Evolutionary conservation across 768 basidiomycete genomes (phyloP), one percentile per base, ranked within the genome.

Genomic region (Amanita pallidorosea): DNA sequence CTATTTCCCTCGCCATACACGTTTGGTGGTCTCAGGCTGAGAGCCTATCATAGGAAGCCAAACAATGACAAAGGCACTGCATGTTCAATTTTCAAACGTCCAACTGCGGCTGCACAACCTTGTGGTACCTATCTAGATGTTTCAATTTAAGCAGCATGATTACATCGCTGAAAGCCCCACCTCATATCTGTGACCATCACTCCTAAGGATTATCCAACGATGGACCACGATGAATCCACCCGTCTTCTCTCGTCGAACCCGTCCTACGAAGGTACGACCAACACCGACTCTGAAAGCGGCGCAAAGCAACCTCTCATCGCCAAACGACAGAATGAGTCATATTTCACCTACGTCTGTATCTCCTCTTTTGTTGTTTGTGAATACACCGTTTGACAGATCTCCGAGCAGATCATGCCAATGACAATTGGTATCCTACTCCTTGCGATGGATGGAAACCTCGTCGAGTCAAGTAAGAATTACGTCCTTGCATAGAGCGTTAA

Each of bases 391-490:
- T 23, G 1, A 53, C 29, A 27, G 17, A 11, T 17, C 41, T 31
- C 23, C 5, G n/a, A n/a, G n/a, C n/a, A 74, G 74, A 55, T 76
- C 11, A 60, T 74, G 53, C 73, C 75, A 7, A 70, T 76, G 72
- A 67, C 71, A 8, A 62, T 76, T 25, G 74, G 74, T 3, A 70
- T 73, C 7, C 72, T 76, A 45, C 62, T 78, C 4, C 58, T 65
- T 13, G 75, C 75, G 8, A 70, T 75, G 70, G 75, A 78, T 54
- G 67, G 65, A 42, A 78, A 75, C 1, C 73, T 77, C 17, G 68
- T 78, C 33, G 67, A 73, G 18, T 72, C 75, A 5, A 74, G 70
- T 71, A 57, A 49, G 65, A 18, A 12, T 47, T 25, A 11, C 5
- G 20, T 31, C 31, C 7, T 12, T 40, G n/a, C 17, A 15, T 15